Conservation (phyloP, 2,329 filamentous ascomycete genomes). For the Mycosphaerella sp. region DNA sequence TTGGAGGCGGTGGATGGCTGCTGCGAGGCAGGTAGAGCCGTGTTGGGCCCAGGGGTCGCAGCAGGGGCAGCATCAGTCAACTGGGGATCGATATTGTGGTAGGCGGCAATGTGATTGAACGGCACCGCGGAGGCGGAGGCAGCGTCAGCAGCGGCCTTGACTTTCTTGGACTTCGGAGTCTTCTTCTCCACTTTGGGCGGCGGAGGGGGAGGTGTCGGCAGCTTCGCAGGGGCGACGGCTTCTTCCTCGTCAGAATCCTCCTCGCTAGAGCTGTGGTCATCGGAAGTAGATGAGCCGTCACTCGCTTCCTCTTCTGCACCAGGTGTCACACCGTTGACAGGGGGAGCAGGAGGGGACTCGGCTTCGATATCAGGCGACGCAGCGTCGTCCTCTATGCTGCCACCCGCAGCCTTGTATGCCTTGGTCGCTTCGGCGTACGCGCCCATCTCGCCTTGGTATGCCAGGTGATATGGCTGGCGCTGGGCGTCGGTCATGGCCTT, state of each 20-base stretch:
- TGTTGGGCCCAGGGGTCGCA: conserved; percentile 17
- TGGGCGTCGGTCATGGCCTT: conserved; percentile 66
- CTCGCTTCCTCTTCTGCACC: conserved; percentile 25
- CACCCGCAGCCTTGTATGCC: conserved; percentile 51
- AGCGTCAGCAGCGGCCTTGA: conserved; percentile 26
- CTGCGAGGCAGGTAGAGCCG: conserved; percentile 15
- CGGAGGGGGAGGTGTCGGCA: conserved; percentile 31
- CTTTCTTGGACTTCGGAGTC: conserved; percentile 32
- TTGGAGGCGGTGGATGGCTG: conserved; percentile 15
- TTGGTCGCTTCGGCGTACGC: conserved; percentile 52
- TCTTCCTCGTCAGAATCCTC: conserved; percentile 30
- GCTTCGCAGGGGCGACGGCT: conserved; percentile 27
- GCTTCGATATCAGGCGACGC: conserved; percentile 23
- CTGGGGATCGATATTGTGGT: conserved; percentile 9
- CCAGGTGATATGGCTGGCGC: conserved; percentile 60
- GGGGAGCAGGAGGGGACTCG: conserved; percentile 10
- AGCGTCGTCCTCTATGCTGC: conserved; percentile 26
- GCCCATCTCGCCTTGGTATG: conserved; percentile 54
- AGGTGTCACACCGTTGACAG: conserved; percentile 12
- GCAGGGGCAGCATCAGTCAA: background rate
- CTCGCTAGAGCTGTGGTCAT: conserved; percentile 18
- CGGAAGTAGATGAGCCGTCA: conserved; percentile 6
- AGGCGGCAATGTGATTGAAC: conserved; percentile 24
- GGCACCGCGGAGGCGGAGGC: conserved; percentile 20
- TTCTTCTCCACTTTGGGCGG: conserved; percentile 28